Percentiles rank a stretch among this genome's conserved stretches.
Conservation (phyloP, 768 basidiomycete genomes). For the Clitopilus hobsonii region DNA sequence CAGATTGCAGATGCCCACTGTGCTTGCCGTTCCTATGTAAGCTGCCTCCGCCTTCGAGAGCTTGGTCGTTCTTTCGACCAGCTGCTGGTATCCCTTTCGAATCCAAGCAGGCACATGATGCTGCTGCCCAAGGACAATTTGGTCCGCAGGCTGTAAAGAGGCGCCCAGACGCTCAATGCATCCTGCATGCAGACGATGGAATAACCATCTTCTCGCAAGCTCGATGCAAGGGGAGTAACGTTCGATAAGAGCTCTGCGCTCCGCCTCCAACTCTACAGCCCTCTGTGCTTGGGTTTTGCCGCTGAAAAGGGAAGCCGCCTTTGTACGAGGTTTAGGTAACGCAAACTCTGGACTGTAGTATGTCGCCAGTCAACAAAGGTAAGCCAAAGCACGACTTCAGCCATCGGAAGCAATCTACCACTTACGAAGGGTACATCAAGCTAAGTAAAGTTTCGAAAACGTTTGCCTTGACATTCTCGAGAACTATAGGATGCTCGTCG, state of each 20-base stretch:
- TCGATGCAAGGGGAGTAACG: too few species aligned
- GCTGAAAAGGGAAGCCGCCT: too few species aligned
- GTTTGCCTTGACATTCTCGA: constrained; percentile 7
- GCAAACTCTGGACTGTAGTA: too few species aligned
- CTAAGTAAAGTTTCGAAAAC: constrained; percentile 11
- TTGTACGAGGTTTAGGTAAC: too few species aligned
- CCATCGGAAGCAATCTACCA: too few species aligned
- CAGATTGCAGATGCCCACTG: not conserved
- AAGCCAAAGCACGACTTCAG: too few species aligned
- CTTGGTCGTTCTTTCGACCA: not conserved
- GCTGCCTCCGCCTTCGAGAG: not conserved
- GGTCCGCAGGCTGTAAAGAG: not conserved
- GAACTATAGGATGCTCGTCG: constrained; percentile 6
- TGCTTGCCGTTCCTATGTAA: not conserved
- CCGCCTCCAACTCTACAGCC: too few species aligned
- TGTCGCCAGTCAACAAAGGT: too few species aligned
- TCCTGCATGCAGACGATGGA: not conserved
- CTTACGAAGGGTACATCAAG: constrained; percentile 13
- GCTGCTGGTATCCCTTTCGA: not conserved
- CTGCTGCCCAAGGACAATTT: not conserved
- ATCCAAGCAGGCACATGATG: not conserved
- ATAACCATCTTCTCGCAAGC: not conserved
- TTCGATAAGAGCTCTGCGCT: too few species aligned
- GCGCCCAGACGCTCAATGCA: not conserved
- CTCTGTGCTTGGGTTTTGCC: too few species aligned